phyloP scores from a whole-genome alignment of 1,284 basidiomycete species.

The Vanrija sp. region DNA sequence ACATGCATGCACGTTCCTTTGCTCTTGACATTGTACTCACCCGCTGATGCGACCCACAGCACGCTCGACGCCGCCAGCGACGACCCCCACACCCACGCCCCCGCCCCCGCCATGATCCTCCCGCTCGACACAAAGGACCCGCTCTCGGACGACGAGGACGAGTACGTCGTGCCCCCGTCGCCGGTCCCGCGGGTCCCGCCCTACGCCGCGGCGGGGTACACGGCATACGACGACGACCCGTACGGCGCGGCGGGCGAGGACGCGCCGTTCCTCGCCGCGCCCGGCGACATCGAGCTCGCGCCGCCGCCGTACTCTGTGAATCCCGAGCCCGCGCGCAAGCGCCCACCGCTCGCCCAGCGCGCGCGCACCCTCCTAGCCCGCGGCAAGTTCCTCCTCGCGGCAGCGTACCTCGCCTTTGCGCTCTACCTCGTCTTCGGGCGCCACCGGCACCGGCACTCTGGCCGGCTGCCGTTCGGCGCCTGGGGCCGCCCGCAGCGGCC shows the following conservation, averaged over 20 bases:
- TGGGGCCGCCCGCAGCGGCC: too few relatives aligned
- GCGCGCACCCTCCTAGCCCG: too few relatives aligned
- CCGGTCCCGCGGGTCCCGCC: too few relatives aligned
- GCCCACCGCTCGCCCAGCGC: too few relatives aligned
- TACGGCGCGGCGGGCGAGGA: neutral
- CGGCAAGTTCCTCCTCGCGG: too few relatives aligned
- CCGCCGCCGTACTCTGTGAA: neutral
- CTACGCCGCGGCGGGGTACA: neutral
- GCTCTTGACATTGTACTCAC: too few relatives aligned
- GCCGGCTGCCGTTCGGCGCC: neutral
- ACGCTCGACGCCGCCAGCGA: too few relatives aligned
- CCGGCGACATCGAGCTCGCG: neutral
- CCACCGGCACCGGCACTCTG: neutral
- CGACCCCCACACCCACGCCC: too few relatives aligned
- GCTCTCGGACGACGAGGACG: constrained; percentile 18
- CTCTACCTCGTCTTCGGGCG: neutral
- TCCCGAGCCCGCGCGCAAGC: too few relatives aligned
- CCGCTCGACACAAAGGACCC: constrained; percentile 21
- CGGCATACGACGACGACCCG: constrained; percentile 1
- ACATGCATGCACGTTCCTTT: too few relatives aligned
- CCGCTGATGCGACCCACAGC: too few relatives aligned
- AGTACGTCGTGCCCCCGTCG: constrained; percentile 11
- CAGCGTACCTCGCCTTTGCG: neutral
- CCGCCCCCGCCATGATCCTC: constrained; percentile 21
- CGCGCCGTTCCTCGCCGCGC: neutral